Conservation (phyloP, 148 eudicot genomes). For the Rhododendron kiyosumense region DNA sequence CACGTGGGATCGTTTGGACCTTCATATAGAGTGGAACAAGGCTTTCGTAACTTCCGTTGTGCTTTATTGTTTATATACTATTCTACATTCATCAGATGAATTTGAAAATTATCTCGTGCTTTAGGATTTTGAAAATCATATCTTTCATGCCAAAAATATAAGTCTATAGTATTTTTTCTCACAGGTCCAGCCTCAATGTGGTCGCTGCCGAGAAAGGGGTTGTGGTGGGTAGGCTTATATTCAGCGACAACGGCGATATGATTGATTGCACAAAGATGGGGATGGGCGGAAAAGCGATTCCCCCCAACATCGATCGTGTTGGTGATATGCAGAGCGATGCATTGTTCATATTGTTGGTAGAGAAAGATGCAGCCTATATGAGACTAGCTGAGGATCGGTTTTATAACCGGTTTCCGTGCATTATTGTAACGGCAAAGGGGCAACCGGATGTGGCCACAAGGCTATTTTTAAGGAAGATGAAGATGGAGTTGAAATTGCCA, state of each 20-base stretch:
- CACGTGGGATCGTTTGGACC: neutral
- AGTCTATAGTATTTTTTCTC: neutral
- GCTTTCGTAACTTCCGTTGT: neutral
- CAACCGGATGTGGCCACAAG: constrained; percentile 94
- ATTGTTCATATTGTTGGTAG: constrained; percentile 69
- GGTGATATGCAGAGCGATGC: constrained; percentile 89
- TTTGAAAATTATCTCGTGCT: neutral
- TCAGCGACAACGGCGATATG: constrained; percentile 88
- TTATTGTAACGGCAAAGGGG: constrained; percentile 86
- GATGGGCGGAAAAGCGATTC: constrained; percentile 88
- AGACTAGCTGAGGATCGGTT: constrained; percentile 85
- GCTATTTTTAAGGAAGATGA: constrained; percentile 81
- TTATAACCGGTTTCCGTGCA: constrained; percentile 83
- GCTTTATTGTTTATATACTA: neutral
- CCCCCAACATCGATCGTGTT: constrained; percentile 87
- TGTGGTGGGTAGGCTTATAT: constrained; percentile 73
- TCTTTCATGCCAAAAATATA: neutral
- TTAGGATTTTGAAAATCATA: neutral
- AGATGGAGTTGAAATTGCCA: constrained; percentile 73
- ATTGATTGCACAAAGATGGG: constrained; percentile 97
- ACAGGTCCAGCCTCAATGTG: constrained; percentile 61
- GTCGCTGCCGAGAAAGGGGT: constrained; percentile 87
- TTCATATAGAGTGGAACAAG: neutral
- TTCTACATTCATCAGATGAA: neutral
- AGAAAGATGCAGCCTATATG: constrained; percentile 94